Evolutionary conservation across 306 rosid genomes (phyloP).

Genomic region (Medicago arabica): DNA sequence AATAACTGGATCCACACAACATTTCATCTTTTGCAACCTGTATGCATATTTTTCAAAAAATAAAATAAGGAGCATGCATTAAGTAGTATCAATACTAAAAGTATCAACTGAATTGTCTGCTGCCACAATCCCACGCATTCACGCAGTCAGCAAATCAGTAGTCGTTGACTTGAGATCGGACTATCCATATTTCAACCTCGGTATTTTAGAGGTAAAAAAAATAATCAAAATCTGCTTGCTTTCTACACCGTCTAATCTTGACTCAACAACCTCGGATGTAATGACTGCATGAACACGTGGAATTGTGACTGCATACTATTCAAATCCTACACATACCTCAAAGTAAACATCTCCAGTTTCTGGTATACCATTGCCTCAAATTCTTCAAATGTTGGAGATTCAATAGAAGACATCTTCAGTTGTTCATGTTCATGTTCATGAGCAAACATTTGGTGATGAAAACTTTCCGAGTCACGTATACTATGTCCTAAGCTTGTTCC

Average conservation of each 20-base stretch:
- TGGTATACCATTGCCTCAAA: constrained; percentile 56
- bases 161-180: background rate
- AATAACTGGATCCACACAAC: constrained; percentile 45
- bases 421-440: constrained; percentile 37
- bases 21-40: constrained; percentile 71
- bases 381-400: constrained; percentile 49
- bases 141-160: background rate
- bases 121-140: background rate
- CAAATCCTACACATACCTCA: constrained; percentile 53
- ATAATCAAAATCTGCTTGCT: background rate
- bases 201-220: background rate
- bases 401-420: constrained; percentile 38
- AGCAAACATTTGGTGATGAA: constrained; percentile 26
- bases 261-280: background rate
- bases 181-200: background rate
- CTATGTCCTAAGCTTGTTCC: constrained; percentile 48
- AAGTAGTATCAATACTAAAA: background rate
- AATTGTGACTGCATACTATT: background rate
- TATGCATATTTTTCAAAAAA: constrained; percentile 2
- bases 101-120: background rate
- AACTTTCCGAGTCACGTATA: constrained; percentile 22
- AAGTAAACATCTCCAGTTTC: constrained; percentile 47
- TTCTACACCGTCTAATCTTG: background rate
- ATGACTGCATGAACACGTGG: background rate
- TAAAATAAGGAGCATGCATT: background rate